Evolutionary conservation across 2,329 filamentous ascomycete species (phyloP).

Genomic region (Fusarium pseudoanthophilum): DNA sequence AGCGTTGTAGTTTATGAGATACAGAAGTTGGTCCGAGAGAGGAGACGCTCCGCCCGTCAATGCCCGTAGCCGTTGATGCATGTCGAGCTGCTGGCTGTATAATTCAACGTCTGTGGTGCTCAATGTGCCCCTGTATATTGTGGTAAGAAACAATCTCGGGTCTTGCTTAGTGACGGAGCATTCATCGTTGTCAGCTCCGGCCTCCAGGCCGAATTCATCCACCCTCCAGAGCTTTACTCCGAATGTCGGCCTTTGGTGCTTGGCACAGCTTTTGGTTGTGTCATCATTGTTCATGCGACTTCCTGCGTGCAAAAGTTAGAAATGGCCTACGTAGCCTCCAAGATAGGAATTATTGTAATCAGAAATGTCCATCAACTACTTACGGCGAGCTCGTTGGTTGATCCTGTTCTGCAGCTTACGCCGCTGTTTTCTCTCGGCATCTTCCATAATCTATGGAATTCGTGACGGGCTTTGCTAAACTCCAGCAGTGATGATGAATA

Average conservation of each 20-base stretch:
- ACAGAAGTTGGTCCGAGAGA: neutral
- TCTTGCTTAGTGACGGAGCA: neutral
- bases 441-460: neutral
- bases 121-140: neutral
- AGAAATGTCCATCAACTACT: neutral
- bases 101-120: neutral
- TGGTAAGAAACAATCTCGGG: neutral
- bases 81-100: slow-evolving; percentile 5
- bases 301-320: neutral
- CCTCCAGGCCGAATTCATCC: neutral
- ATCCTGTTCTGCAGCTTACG: slow-evolving; percentile 13
- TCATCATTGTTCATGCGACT: neutral
- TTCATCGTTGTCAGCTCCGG: no score
- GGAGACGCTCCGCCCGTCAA: neutral
- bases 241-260: neutral
- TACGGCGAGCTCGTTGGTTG: slow-evolving; percentile 17
- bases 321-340: no score
- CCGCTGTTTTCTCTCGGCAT: slow-evolving; percentile 5
- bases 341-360: neutral
- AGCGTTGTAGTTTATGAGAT: slow-evolving; percentile 15
- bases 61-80: neutral
- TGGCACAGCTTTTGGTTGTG: neutral
- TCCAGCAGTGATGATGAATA: no score
- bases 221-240: slow-evolving; percentile 18
- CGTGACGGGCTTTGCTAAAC: no score